Conservation (phyloP, 169 alveolate genomes). For the Cryptosporidium bovis region DNA sequence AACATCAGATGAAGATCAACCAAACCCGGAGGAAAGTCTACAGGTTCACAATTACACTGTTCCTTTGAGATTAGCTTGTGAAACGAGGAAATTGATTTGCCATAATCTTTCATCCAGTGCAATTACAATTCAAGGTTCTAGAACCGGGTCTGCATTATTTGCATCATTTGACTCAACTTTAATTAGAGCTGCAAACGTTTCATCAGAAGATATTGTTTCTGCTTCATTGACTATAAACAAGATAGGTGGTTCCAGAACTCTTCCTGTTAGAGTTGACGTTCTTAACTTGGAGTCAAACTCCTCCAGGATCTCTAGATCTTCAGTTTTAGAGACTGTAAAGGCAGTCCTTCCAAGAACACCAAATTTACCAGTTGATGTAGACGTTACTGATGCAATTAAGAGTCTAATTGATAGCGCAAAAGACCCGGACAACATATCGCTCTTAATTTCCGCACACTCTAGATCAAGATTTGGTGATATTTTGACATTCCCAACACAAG, state of each 20-base stretch:
- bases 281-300: constrained; percentile 22
- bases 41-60: constrained; percentile 5
- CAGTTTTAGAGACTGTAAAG: constrained; percentile 37
- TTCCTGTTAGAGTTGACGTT: constrained; percentile 62
- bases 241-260: constrained; percentile 55
- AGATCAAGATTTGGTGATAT: constrained; percentile 65
- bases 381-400: constrained; percentile 16
- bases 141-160: constrained; percentile 46
- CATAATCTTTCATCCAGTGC: constrained; percentile 39
- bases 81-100: constrained; percentile 49
- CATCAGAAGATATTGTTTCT: constrained; percentile 32
- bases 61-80: constrained; percentile 30
- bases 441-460: constrained; percentile 58
- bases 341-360: constrained; percentile 45
- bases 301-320: constrained; percentile 40
- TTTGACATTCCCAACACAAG: constrained; percentile 32
- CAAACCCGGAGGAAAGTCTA: constrained; percentile 10
- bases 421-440: constrained; percentile 5
- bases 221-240: constrained; percentile 18
- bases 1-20: neutral
- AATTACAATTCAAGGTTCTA: constrained; percentile 65
- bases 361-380: constrained; percentile 34
- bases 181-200: neutral
- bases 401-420: constrained; percentile 4
- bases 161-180: constrained; percentile 35